phyloP scores from a whole-genome alignment of 2,329 filamentous ascomycete genomes.

The Ophiostoma australiae region DNA sequence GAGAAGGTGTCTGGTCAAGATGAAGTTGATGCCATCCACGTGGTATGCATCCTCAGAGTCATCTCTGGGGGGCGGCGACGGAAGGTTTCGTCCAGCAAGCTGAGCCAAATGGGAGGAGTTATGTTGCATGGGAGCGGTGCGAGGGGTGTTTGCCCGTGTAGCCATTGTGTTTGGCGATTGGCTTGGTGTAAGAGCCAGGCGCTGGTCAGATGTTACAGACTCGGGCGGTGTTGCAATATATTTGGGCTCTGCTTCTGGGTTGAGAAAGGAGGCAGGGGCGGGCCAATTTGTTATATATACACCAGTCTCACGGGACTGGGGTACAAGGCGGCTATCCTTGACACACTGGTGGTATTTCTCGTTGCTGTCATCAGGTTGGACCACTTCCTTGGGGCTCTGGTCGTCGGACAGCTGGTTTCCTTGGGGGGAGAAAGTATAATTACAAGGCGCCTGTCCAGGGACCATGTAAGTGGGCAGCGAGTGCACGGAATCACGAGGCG shows the following conservation, averaged over 20 bases:
- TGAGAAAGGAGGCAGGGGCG: conserved; percentile 16
- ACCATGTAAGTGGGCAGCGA: conserved; percentile 42
- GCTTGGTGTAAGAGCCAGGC: conserved; percentile 12
- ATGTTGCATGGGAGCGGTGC: conserved; percentile 7
- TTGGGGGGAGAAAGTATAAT: conserved; percentile 25
- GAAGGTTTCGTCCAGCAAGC: not conserved
- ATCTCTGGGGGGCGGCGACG: conserved; percentile 34
- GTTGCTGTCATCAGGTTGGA: conserved; percentile 36
- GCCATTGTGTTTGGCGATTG: conserved; percentile 15
- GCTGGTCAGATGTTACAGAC: not conserved
- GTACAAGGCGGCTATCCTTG: conserved; percentile 29
- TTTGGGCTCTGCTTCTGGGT: not conserved
- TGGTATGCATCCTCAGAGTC: conserved; percentile 34
- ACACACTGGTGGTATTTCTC: conserved; percentile 42
- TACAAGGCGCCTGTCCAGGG: conserved; percentile 33
- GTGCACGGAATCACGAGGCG: conserved; percentile 29
- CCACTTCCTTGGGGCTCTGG: conserved; percentile 36
- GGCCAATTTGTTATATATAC: conserved; percentile 25
- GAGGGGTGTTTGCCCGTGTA: conserved; percentile 16
- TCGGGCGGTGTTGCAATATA: not conserved
- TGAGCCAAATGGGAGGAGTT: conserved; percentile 7
- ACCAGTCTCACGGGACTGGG: not conserved
- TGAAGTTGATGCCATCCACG: conserved; percentile 39
- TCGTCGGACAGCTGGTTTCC: conserved; percentile 26
- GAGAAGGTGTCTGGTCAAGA: conserved; percentile 53